Base-by-base conservation (phyloP, 352 stramenopile species). In the Pilasporangium apinafurcum region DNA sequence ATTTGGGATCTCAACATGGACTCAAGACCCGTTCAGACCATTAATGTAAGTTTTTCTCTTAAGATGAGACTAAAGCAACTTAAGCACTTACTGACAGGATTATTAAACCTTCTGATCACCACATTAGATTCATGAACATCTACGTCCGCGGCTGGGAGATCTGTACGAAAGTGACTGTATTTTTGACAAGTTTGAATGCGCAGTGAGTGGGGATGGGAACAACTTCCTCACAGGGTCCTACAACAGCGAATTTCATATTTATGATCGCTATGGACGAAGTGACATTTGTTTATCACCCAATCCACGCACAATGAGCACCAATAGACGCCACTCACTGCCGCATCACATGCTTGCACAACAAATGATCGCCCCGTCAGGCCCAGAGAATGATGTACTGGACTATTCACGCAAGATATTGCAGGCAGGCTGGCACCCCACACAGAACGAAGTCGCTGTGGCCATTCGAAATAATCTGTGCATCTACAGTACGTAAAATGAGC, bases 171-270 rank as follows among this genome's bases (percentile, higher is more conserved):
- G 86, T 48, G 95, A 98, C 58, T 96, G 82, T 53, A 98, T 98
- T 47, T 98, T 98, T 53, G 95, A 98, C 78, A 98, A 98, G 61
- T 98, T 98, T 54, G 92, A 98, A 59, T 95, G 93, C 41, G 76
- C 73, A 8, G 73, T 97, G 27, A 96, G 82, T 47, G 79, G 76
- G 17, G 84, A 98, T 53, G 90, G 85, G 37, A 92, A 95, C 55
- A 86, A 90, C 68, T 88, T 98, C 56, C 76, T 95, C 48, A 98
- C 92, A 29, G 94, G 94, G 35, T 96, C 88, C 39, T 98, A 98
- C 80, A 92, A 95, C 50, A 96, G 90, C 77, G 68, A 86, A 52
- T 96, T 97, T 48, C 84, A 96, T 68, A 90, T 96, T 68, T 94
- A 90, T 61, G 81, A 96, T 42, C 69, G 77, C 31, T 87, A 92